Base-by-base conservation (phyloP, 2,329 filamentous ascomycete species). In the Anisogramma anomala region DNA sequence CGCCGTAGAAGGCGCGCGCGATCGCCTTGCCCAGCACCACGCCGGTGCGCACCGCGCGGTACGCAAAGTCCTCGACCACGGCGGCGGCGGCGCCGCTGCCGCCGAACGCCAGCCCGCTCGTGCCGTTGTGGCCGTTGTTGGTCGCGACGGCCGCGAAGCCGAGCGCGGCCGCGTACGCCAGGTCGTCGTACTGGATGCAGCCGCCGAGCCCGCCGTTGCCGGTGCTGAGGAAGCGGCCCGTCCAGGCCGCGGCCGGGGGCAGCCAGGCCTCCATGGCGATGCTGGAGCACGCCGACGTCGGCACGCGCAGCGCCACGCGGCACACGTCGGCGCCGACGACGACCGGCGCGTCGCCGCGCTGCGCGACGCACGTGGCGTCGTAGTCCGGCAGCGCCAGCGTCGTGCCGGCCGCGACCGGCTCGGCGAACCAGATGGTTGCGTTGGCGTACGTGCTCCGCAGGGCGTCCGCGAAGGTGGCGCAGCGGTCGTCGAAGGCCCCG, bases 121-220 rank as follows among this genome's bases (percentile, higher is more conserved):
- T 58, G 22, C 66, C 68, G 46, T 69, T 67, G 34, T 71, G 68
- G 3, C 68, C 68, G 17, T 67, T 68, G 42, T 71, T 71, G 2
- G 68, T 62, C 2, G 65, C 67, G 20, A 71, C 60, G 0, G 60
- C 56, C 1, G 66, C 60, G 39, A 71, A 71, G 0, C 65, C 65
- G 13, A 62, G 53, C 0, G 55, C 48, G 6, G 59, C 53, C 1
- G 62, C 60, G 33, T 70, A 70, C 1, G 57, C 64, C 22, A 62
- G 52, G 46, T 63, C 66, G 43, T 62, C 55, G 44, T 70, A 64
- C 49, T 64, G 60, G 20, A 64, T 61, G 46, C 69, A 71, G 10
- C 67, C 66, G 27, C 60, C 61, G 10, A 68, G 52, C 2, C 68
- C 68, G 0, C 67, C 66, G 37, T 71, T 71, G 0, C 68, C 68